These are phyloP conservation scores for Neurospora sp. DNA, from an alignment of 2,329 filamentous ascomycete species.

Conservation along the genomic window DNA sequence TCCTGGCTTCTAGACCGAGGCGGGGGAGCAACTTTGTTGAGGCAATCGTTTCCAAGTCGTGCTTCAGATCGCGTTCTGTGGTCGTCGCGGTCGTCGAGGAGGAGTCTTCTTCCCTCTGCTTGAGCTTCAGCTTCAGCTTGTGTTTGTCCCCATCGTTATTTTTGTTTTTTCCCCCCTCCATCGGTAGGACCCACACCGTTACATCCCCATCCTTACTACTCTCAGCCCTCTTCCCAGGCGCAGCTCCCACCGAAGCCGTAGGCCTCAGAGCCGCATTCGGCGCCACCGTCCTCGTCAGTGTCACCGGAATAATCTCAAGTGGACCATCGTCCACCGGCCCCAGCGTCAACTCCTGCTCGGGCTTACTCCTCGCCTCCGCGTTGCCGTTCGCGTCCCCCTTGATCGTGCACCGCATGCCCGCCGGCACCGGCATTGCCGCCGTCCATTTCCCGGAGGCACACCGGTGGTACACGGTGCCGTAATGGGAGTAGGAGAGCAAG, in stretches of 20 bases:
- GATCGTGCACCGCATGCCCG: background rate
- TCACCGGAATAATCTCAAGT: background rate
- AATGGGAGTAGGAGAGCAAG: background rate
- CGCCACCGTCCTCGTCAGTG: background rate
- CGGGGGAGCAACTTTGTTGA: background rate
- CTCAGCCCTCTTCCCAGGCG: no score
- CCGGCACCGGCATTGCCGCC: background rate
- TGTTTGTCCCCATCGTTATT: no score
- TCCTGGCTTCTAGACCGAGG: background rate
- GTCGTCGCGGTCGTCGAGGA: background rate
- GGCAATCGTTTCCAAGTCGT: background rate
- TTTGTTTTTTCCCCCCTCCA: no score
- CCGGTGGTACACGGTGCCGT: background rate
- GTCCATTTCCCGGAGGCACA: background rate
- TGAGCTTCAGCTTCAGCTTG: background rate
- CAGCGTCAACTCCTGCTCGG: background rate
- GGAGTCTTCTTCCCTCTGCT: background rate
- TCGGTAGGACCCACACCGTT: no score
- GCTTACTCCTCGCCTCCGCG: background rate
- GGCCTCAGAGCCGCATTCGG: background rate
- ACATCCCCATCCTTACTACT: no score
- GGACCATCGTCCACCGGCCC: background rate
- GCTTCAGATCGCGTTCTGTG: background rate
- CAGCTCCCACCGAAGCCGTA: no score
- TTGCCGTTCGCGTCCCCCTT: background rate